phyloP scores from a whole-genome alignment of 2,329 filamentous ascomycete genomes.

The Cadophora gregata region DNA sequence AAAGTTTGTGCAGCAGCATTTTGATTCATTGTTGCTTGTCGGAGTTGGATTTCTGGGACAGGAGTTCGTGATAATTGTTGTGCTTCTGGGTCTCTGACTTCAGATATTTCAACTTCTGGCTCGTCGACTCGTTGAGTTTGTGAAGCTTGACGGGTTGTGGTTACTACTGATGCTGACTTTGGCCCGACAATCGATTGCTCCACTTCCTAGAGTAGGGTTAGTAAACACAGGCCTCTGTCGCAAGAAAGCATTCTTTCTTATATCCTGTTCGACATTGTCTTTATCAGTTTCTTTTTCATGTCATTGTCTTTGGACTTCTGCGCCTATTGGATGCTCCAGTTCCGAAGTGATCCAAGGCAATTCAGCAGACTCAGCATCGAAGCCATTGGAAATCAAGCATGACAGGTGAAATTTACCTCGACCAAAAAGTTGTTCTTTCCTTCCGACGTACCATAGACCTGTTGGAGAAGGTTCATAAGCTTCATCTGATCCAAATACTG shows the following conservation, averaged over 20 bases:
- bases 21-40: not conserved
- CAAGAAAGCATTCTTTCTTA: not conserved
- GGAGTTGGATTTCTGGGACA: not conserved
- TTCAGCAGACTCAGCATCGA: not conserved
- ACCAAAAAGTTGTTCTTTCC: constrained; percentile 36
- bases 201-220: not conserved
- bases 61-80: not conserved
- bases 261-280: not conserved
- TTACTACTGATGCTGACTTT: not conserved
- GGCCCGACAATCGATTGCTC: not conserved
- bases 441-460: constrained; percentile 33
- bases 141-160: not conserved
- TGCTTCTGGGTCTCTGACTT: not conserved
- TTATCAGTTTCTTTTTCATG: not conserved
- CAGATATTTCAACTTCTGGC: too few species aligned
- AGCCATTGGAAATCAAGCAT: not conserved
- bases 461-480: constrained; percentile 29
- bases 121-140: not conserved
- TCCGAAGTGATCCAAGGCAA: not conserved
- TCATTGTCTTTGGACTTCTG: not conserved
- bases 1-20: not conserved
- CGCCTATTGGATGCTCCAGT: not conserved
- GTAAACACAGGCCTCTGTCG: not conserved
- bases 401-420: constrained; percentile 23
- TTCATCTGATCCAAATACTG: constrained; percentile 34